phyloP scores from a whole-genome alignment of 495 filamentous ascomycete species.

The Extremus antarcticus region DNA sequence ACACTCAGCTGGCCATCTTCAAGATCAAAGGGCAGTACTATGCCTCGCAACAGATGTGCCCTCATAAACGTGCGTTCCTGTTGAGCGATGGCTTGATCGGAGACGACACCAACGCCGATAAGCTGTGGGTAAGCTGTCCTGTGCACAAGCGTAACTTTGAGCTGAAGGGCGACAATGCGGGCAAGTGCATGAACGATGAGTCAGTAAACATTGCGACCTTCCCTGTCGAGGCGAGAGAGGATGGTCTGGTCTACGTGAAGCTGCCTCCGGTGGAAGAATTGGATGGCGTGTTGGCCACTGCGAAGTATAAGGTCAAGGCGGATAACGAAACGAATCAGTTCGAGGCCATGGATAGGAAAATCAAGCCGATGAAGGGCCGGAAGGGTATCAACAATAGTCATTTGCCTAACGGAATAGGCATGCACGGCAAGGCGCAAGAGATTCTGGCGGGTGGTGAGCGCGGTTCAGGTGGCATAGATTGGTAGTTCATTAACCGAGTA shows the following conservation, averaged over 20 bases:
- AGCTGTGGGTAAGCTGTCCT: slow-evolving; percentile 81
- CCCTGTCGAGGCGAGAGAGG: slow-evolving; percentile 62
- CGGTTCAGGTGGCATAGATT: slow-evolving; percentile 51
- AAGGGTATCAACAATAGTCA: slow-evolving; percentile 43
- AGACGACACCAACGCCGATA: slow-evolving; percentile 42
- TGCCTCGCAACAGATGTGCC: slow-evolving; percentile 96
- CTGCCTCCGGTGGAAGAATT: slow-evolving; percentile 78
- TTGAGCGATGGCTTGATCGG: slow-evolving; percentile 81
- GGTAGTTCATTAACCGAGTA: slow-evolving; percentile 34
- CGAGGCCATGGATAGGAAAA: slow-evolving; percentile 58
- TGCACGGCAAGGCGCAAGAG: slow-evolving; percentile 34
- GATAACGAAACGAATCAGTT: slow-evolving; percentile 45
- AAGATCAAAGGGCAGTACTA: slow-evolving; percentile 75
- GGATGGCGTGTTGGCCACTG: slow-evolving; percentile 70
- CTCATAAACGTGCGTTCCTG: slow-evolving; percentile 87
- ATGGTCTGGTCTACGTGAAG: slow-evolving; percentile 78
- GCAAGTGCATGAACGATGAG: slow-evolving; percentile 67
- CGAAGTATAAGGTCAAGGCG: slow-evolving; percentile 72
- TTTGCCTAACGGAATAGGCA: slow-evolving; percentile 32
- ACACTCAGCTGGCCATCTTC: slow-evolving; percentile 88
- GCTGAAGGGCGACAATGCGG: slow-evolving; percentile 55
- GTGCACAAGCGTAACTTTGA: slow-evolving; percentile 90
- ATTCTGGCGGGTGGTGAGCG: slow-evolving; percentile 37
- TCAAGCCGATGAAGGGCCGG: slow-evolving; percentile 42
- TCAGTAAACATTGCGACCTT: slow-evolving; percentile 78